These are phyloP conservation scores for Annulohypoxylon bovei DNA, from an alignment of 495 filamentous ascomycete genomes.

Conservation along the genomic window DNA sequence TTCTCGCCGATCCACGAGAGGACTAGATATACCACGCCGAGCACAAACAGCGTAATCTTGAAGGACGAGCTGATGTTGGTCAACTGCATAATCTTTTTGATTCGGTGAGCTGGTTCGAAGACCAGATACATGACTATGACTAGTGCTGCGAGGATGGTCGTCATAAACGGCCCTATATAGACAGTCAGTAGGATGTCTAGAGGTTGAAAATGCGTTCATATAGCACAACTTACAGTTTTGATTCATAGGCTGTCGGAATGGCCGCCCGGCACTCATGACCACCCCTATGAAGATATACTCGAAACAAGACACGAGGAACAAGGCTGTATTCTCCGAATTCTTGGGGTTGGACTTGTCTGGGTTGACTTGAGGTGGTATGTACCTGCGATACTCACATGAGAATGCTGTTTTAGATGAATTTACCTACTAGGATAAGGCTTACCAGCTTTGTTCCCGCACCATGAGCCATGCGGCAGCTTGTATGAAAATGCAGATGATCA, in stretches of 20 bases:
- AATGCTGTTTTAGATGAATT: conserved; percentile 13
- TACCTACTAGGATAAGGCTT: conserved; percentile 32
- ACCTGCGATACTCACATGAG: conserved; percentile 60
- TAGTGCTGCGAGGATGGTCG: conserved; percentile 74
- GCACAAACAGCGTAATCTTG: conserved; percentile 71
- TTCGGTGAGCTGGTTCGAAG: conserved; percentile 72
- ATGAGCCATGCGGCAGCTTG: conserved; percentile 77
- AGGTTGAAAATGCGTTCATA: neutral
- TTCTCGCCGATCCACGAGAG: conserved; percentile 77
- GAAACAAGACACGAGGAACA: conserved; percentile 91
- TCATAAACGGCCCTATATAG: conserved; percentile 77
- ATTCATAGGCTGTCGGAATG: conserved; percentile 83
- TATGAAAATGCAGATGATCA: conserved; percentile 78
- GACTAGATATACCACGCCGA: conserved; percentile 73
- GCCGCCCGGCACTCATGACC: conserved; percentile 86
- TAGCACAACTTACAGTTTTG: conserved; percentile 72
- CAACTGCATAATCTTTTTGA: conserved; percentile 82
- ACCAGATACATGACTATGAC: conserved; percentile 79
- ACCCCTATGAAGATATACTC: conserved; percentile 92
- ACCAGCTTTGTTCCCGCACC: conserved; percentile 84
- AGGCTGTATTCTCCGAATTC: conserved; percentile 90
- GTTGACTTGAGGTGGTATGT: conserved; percentile 78
- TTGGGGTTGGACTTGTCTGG: conserved; percentile 80
- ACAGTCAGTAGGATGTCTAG: neutral
- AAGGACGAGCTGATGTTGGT: conserved; percentile 77